Base-by-base conservation (phyloP, 306 rosid species). In the Prinsepia uniflora region DNA sequence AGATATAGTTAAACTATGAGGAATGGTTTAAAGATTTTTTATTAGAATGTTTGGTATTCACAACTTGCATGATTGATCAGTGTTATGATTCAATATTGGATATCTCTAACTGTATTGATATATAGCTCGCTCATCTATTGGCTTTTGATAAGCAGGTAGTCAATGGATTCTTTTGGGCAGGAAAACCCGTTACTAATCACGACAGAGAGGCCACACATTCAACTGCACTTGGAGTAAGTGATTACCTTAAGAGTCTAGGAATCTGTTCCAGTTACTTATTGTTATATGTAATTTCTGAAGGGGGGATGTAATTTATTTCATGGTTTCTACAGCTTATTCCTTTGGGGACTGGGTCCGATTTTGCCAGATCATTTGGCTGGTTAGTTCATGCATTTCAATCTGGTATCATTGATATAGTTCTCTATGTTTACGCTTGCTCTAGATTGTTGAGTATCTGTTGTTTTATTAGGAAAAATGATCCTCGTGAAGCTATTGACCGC, bases 221-320 rank as follows among this genome's bases (percentile, higher is more conserved):
- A 83, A 94, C 99, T 65, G 99, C 99, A 65, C 95, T 94, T 17
- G 99, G 96, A 76, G 99, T 94, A 85, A 87, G 96, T 84, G 83
- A 41, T 69, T 63, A 36, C 70, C n/a, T 43, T 77, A 40, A 8
- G 39, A 56, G 62, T 78, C 41, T 60, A n/a, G 11, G 75, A 41
- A 18, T 78, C 47, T 67, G 17, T 65, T 77, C 47, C 20, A 56
- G 45, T 46, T 60, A 17, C 68, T 75, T 42, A 65, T 40, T 45
- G 58, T n/a, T 50, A 49, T 65, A 41, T 30, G 41, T 65, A 49
- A 75, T 49, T 73, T 65, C 64, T 65, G 69, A 12, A 60, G 74
- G 36, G 42, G 70, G 52, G 52, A 56, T 59, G 18, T 76, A 60
- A 84, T 67, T 48, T 55, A 30, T 76, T 71, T 65, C 78, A 46